Percentiles rank a stretch among this genome's conserved stretches.
These are phyloP conservation scores for Hanseniaspora osmophila DNA, from an alignment of 805 yeast genomes.

Conservation along the genomic window DNA sequence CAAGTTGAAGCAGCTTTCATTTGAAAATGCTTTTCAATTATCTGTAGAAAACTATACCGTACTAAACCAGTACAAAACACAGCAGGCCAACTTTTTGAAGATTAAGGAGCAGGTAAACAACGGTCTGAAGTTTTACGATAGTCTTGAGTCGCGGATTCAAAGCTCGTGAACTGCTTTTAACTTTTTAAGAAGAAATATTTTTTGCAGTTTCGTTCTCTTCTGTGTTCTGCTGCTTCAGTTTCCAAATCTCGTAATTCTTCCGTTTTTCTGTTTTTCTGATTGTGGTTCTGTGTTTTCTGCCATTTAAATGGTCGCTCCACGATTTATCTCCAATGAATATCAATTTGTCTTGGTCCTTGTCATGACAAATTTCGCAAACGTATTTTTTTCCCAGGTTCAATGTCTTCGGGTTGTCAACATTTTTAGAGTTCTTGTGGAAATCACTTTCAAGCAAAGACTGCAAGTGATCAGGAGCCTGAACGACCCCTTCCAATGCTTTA, in stretches of 20 bases:
- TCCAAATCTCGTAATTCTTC: constrained; percentile 38
- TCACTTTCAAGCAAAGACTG: constrained; percentile 13
- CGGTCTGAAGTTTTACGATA: constrained; percentile 13
- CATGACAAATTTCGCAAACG: constrained; percentile 52
- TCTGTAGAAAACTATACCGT: neutral
- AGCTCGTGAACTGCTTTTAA: neutral
- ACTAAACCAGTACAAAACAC: constrained; percentile 18
- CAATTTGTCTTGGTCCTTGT: constrained; percentile 37
- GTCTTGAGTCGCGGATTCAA: constrained; percentile 1
- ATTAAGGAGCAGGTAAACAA: constrained; percentile 11
- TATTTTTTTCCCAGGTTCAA: constrained; percentile 40
- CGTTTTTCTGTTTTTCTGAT: constrained; percentile 34
- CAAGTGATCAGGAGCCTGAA: constrained; percentile 28
- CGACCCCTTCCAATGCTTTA: constrained; percentile 4
- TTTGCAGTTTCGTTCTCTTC: neutral
- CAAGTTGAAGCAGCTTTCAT: neutral
- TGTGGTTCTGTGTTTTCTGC: constrained; percentile 55
- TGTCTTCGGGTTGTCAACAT: constrained; percentile 17
- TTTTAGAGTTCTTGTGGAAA: constrained; percentile 4
- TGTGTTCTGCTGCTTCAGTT: constrained; percentile 4
- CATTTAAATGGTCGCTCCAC: constrained; percentile 52
- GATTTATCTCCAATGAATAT: constrained; percentile 61
- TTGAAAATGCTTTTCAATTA: neutral
- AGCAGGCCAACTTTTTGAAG: neutral
- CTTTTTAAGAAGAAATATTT: neutral